phyloP scores from a whole-genome alignment of 2,329 filamentous ascomycete genomes.

The Aciculosporium take region DNA sequence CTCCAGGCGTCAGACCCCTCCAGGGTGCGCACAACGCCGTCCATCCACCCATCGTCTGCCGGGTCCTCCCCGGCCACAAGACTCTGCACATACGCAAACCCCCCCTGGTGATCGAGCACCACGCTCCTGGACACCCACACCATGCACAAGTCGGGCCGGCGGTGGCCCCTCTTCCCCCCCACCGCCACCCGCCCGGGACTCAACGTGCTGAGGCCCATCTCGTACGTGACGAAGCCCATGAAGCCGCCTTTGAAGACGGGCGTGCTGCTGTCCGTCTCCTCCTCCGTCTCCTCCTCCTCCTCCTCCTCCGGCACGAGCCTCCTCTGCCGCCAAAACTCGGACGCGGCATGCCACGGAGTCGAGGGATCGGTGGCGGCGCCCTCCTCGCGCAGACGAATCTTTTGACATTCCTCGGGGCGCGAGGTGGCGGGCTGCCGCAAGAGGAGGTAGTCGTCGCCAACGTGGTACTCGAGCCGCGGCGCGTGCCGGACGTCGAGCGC shows the following conservation, averaged over 20 bases:
- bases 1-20: conserved; percentile 20
- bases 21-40: conserved; percentile 16
- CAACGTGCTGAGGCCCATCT: conserved; percentile 48
- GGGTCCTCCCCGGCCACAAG: conserved; percentile 15
- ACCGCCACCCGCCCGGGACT: conserved; percentile 17
- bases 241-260: conserved; percentile 67
- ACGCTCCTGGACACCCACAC: conserved; percentile 65
- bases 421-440: conserved; percentile 13
- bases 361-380: conserved; percentile 14
- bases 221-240: conserved; percentile 74
- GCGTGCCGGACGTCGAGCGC: conserved; percentile 47
- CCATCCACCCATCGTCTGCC: conserved; percentile 19
- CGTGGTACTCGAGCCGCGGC: conserved; percentile 41
- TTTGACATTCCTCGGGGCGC: conserved; percentile 14
- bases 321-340: conserved; percentile 26
- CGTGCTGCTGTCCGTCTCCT: conserved; percentile 4
- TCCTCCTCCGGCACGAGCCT: conserved; percentile 9
- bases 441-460: conserved; percentile 27
- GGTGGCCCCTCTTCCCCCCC: conserved; percentile 17
- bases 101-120: conserved; percentile 56
- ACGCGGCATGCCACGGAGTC: conserved; percentile 36
- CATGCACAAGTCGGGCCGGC: conserved; percentile 57
- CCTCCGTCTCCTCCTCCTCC: background rate
- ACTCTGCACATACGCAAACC: conserved; percentile 48
- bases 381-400: conserved; percentile 9